phyloP scores from a whole-genome alignment of 2,329 filamentous ascomycete species.

The Davidsoniella australis region DNA sequence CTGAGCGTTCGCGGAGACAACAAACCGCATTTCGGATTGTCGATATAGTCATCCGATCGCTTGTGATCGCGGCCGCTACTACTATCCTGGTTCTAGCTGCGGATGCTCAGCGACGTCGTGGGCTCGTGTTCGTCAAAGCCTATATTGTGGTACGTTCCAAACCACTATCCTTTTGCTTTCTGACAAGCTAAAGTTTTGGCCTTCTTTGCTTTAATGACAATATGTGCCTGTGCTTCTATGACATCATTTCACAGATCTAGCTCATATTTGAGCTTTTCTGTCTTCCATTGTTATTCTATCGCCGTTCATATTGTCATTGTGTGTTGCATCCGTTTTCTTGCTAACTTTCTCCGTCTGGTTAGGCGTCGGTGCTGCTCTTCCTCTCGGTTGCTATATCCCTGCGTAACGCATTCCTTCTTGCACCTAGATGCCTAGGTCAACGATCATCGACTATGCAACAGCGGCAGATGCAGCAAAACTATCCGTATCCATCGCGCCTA shows the following conservation, averaged over 20 bases:
- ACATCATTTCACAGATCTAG: too few relatives aligned
- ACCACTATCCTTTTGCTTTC: not conserved
- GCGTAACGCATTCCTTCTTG: not conserved
- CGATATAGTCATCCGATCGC: slow-evolving; percentile 3
- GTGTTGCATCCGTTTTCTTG: not conserved
- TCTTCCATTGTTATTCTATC: not conserved
- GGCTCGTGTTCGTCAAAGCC: slow-evolving; percentile 1
- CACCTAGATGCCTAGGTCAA: not conserved
- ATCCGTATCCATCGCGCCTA: too few relatives aligned
- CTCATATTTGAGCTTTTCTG: not conserved
- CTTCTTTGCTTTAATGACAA: too few relatives aligned
- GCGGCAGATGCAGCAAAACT: too few relatives aligned
- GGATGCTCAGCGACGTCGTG: not conserved
- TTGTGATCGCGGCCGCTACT: slow-evolving; percentile 1
- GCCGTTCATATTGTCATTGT: not conserved
- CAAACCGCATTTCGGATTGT: slow-evolving; percentile 4
- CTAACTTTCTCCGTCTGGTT: not conserved
- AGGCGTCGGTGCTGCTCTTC: slow-evolving; percentile 3
- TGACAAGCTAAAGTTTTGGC: too few relatives aligned
- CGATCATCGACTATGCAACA: not conserved
- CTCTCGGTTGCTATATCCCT: not conserved
- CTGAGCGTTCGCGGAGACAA: not conserved
- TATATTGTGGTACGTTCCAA: slow-evolving; percentile 4
- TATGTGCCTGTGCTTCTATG: not conserved
- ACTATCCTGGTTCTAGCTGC: slow-evolving; percentile 3